Base-by-base conservation (phyloP, 306 rosid genomes). In the Arachis stenosperma region DNA sequence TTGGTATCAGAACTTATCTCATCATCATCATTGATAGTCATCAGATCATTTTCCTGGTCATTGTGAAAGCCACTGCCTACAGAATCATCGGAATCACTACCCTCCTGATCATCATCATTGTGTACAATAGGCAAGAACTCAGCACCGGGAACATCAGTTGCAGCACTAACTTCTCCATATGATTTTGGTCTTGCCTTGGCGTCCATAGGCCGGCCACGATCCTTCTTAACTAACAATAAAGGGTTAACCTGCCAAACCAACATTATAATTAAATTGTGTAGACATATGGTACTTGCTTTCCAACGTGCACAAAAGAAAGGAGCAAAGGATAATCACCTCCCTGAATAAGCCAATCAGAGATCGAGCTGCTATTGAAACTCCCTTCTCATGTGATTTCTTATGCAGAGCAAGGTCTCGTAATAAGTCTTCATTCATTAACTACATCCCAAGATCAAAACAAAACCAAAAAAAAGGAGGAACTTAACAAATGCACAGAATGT, bases 351-450 rank as follows among this genome's bases (percentile, higher is more conserved):
- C 83, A 78, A 93, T 86, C 61, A 93, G 87, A 71, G 98, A 89
- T 56, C 96, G 92, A 43, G 98, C 90, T 42, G 98, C 92, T 13
- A 89, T 46, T 71, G 98, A 93, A 78, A 93, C 86, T 71, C 90
- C 90, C 84, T 93, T 93, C 85, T 91, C 96, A 81, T 85, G 98
- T 9, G 97, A 88, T 68, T 93, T 93, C 92, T 93, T 93, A 78
- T 93, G 90, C 42, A 93, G 73, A 5, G 87, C 97, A 88, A 93
- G 98, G 79, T 90, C 98, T 89, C 89, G 97, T 75, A 93, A 87
- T 78, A 88, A 81, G 57, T 93, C 97, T 80, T 90, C 97, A 10
- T 88, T 87, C 98, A 93, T 93, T 75, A 93, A 79, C 97, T 90
- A 70, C 69, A 78, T 75, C 47, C 71, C 86, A 80, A 61, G 76